Evolutionary conservation across 345 rosid species (phyloP), one percentile per base, ranked within the genome.

Genomic region (Hibiscus trionum): DNA sequence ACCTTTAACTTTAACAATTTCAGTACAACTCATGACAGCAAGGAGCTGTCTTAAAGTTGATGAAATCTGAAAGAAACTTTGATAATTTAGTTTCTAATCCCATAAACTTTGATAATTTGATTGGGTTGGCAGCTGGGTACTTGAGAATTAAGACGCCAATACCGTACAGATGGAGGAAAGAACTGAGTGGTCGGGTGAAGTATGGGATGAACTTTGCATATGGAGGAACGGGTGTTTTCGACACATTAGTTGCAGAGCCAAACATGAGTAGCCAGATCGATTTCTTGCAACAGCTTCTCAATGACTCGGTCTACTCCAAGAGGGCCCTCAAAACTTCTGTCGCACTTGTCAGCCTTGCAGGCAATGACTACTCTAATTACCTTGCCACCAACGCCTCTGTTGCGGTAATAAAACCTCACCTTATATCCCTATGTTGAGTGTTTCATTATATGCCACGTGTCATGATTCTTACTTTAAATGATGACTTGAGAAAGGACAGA

Each of bases 151-250:
- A 79, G 76, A 84, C 97, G 47, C 98, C 98, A 4, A 77, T 88
- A 0, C 84, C 95, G 0, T 94, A 83, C 83, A 84, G 69, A 75
- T 81, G 77, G 84, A 81, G 80, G 78, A 76, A 78, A 10, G 29
- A 71, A 15, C 35, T 53, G 35, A 84, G 69, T 0, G 75, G 79
- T 37, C 76, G 73, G n/a, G 14, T 84, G 70, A 72, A 69, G 47
- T 61, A 69, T 37, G 97, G 98, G 17, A 78, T 94, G 84, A 94
- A 94, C 73, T 90, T 87, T 68, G 98, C 97, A 0, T 83, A 73
- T 26, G 98, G 97, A 61, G 96, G 95, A 24, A 87, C 95, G 0
- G 96, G 98, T 4, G 96, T 91, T 53, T 88, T 94, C 49, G 79
- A 85, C 31, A 86, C 96, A 2, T 3, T 61, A 9, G 19, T 12